phyloP scores from a whole-genome alignment of 306 rosid species.

The Pyrus communis region DNA sequence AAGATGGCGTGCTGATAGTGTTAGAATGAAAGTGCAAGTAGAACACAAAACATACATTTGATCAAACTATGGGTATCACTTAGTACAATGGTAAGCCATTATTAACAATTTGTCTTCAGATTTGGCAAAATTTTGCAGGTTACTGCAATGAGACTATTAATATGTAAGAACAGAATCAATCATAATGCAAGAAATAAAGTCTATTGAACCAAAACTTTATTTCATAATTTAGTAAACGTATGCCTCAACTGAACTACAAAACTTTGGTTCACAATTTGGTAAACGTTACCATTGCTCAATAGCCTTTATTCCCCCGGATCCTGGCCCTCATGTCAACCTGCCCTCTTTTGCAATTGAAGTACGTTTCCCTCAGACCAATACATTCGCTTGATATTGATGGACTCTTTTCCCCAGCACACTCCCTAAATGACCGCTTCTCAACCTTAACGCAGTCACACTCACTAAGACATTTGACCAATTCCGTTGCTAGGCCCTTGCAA shows the following conservation, averaged over 20 bases:
- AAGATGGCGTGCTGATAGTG: background rate
- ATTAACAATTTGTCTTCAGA: background rate
- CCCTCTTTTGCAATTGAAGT: slow-evolving; percentile 97
- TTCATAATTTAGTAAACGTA: background rate
- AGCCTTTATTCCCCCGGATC: slow-evolving; percentile 49
- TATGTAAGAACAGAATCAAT: background rate
- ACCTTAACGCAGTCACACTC: slow-evolving; percentile 91
- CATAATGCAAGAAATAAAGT: background rate
- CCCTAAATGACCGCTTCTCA: slow-evolving; percentile 58
- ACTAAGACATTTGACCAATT: slow-evolving; percentile 81
- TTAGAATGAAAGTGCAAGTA: background rate
- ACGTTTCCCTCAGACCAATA: slow-evolving; percentile 88
- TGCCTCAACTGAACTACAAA: background rate
- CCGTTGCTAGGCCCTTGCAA: slow-evolving; percentile 84
- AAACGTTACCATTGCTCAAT: slow-evolving; percentile 11
- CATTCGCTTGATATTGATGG: slow-evolving; percentile 88
- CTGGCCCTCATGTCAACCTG: slow-evolving; percentile 67
- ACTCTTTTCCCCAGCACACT: slow-evolving; percentile 80
- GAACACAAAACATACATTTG: background rate
- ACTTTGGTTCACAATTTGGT: background rate
- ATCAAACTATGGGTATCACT: background rate
- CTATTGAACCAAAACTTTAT: background rate
- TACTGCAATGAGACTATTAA: background rate
- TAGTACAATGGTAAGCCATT: background rate
- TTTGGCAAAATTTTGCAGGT: background rate